Evolutionary conservation across 805 yeast genomes (phyloP).

Genomic region (Candida cerambycidarum): DNA sequence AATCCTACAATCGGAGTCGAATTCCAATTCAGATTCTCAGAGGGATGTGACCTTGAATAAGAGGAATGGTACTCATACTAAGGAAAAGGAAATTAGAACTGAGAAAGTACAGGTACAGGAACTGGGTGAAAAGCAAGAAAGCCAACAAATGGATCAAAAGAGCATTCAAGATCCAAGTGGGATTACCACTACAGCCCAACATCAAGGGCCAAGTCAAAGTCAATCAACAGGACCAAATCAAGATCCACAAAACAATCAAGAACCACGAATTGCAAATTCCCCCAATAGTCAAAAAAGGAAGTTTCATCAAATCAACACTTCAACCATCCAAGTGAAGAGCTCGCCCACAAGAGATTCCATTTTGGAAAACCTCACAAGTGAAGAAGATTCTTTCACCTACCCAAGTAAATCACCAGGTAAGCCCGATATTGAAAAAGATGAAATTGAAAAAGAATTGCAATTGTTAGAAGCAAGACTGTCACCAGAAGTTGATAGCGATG

Average conservation of each 20-base stretch:
- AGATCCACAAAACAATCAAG: no score
- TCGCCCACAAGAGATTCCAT: conserved; percentile 1
- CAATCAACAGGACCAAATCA: no score
- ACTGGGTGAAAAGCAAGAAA: no score
- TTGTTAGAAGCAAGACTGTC: not conserved
- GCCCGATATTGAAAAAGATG: not conserved
- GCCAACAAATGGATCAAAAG: no score
- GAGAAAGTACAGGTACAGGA: no score
- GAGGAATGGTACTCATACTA: not conserved
- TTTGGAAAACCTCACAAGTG: not conserved
- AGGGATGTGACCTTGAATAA: not conserved
- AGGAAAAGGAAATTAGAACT: no score
- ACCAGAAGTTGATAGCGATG: not conserved
- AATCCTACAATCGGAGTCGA: conserved; percentile 1
- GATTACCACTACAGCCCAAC: no score
- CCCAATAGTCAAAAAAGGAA: not conserved
- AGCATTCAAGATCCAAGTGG: no score
- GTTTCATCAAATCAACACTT: not conserved
- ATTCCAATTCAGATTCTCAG: not conserved
- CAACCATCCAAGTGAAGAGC: conserved; percentile 1
- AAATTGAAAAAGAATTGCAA: not conserved
- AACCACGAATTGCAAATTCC: no score
- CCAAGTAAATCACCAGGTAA: not conserved
- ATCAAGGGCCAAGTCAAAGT: no score
- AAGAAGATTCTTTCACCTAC: not conserved